Evolutionary conservation across 2,329 filamentous ascomycete genomes (phyloP), one percentile per base, ranked within the genome.

Genomic region (Venturia asperata): DNA sequence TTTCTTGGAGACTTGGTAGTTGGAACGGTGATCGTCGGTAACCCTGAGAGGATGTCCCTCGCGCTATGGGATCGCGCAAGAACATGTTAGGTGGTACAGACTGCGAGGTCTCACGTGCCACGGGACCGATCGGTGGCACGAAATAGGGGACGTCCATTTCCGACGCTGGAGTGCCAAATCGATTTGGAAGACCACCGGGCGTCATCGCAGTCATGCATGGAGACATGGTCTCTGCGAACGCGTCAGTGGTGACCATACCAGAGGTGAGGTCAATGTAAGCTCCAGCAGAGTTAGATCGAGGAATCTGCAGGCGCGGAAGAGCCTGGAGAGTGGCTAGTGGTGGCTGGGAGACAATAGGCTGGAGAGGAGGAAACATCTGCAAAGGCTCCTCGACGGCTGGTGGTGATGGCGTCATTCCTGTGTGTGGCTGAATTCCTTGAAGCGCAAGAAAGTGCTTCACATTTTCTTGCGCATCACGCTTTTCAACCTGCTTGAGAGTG

Each of bases 11-110:
- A n/a, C 86, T 80, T 0, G 88, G 87, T 72, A 92, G 83, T 66
- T 86, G 80, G 75, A 90, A 84, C 6, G 87, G 90, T 0, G 89
- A 88, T 2, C 88, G 85, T 64, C 87, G 76, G 69, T 77, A 78
- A 27, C 79, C 77, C 10, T 71, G 69, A 39, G 74, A 71, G 45
- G 77, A 74, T n/a, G 30, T 9, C 3, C 52, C 52, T 60, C 83
- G 81, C 67, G 75, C 69, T 49, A 82, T 73, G 62, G 80, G 80
- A 49, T 82, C 79, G 34, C 79, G 78, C 79, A 89, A 96, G 74
- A 86, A 87, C 92, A 97, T 96, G 77, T 96, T 87, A 7, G 93
- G 93, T 55, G 93, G 93, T 0, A 97, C 93, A 5, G 92, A 97
- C 75, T 96, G 91, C 34, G 91, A 96, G 60, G 82, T 80, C 72